Evolutionary conservation across 495 filamentous ascomycete genomes (phyloP), one percentile per base, ranked within the genome.

Genomic region (Aspergillus taichungensis): DNA sequence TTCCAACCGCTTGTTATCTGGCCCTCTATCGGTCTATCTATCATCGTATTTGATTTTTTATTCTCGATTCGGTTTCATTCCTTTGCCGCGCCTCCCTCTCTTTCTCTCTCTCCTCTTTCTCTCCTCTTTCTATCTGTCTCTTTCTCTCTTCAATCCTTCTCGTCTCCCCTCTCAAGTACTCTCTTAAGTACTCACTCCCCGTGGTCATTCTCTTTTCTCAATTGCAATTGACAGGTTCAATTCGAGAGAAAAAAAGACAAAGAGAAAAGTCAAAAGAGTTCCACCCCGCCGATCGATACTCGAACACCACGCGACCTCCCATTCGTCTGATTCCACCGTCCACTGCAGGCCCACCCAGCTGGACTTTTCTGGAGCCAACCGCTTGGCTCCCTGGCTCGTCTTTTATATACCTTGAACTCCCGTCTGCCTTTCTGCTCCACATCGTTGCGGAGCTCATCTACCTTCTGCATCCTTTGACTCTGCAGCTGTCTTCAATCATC

Each of bases 141-240:
- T 30, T 36, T 46, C 40, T 39, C 30, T 28, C 14, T 49, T 44
- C 38, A 30, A 35, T 30, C 34, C 44, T 42, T 44, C 48, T 33
- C 44, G 46, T 46, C 48, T 43, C 40, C 36, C 35, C 43, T 51
- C 43, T 50, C 45, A 47, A 48, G 37, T 54, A 50, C 52, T 45
- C 53, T 57, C 55, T 59, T 57, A 58, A 61, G 61, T 51, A 39
- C 41, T 37, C 6, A 42, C 51, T 53, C 48, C 43, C 57, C 56
- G 62, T 66, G 55, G 56, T 60, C 48, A 54, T 50, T 50, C 45
- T 41, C 43, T 39, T 50, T 51, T 54, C 54, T 60, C 56, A 56
- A 60, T 24, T 24, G 18, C 18, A 24, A 24, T 24, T 24, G 18
- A 24, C 18, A 4, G 18, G 41, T 42, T 41, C 8, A 13, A 34